Base-by-base conservation (phyloP, 2,329 filamentous ascomycete genomes). In the Knufia fluminis region DNA sequence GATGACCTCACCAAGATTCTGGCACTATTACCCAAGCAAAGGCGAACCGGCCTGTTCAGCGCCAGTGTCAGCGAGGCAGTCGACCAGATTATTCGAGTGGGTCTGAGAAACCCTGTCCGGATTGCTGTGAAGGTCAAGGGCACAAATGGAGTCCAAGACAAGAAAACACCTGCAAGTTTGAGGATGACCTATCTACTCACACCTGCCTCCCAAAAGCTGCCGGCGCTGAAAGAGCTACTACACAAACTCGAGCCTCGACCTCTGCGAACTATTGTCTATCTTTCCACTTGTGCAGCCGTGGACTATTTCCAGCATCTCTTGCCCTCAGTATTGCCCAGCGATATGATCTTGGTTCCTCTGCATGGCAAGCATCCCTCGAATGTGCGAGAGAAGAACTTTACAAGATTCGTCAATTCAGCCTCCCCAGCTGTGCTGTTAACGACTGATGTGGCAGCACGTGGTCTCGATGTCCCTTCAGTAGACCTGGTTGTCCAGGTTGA, bases 61-160 rank as follows among this genome's bases (percentile, higher is more conserved):
- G 92, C 92, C 10, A 94, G 86, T 60, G 86, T 98, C n/a, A 92
- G 85, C 59, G 92, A 97, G 63, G 92, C 92, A 1, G 86, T 98
- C 1, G 83, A 90, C 54, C 86, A 96, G 63, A 85, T 98, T 48
- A 89, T 98, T 46, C 79, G 90, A 31, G 88, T 96, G 6, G 92
- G 92, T 17, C 71, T 97, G 56, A 78, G 92, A 32, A 97, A 98
- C 66, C 92, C 92, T 0, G 90, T 96, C 60, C 94, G 94, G 62
- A 88, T 98, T 53, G 84, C 86, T 9, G 92, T 97, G 46, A 92
- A 91, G 60, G 92, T 98, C 47, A 92, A 90, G 67, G 81, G 79
- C 62, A 80, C 67, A 71, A 79, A 71, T 17, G 86, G 85, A 17
- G 78, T 78, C 1, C 82, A 91, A 55, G 91, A 97, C 64, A 85